A percentile compares a stretch with the other conserved stretches of the same genome.
phyloP scores from a whole-genome alignment of 108 stramenopile species.

The Nannochloropsis oceanica region DNA sequence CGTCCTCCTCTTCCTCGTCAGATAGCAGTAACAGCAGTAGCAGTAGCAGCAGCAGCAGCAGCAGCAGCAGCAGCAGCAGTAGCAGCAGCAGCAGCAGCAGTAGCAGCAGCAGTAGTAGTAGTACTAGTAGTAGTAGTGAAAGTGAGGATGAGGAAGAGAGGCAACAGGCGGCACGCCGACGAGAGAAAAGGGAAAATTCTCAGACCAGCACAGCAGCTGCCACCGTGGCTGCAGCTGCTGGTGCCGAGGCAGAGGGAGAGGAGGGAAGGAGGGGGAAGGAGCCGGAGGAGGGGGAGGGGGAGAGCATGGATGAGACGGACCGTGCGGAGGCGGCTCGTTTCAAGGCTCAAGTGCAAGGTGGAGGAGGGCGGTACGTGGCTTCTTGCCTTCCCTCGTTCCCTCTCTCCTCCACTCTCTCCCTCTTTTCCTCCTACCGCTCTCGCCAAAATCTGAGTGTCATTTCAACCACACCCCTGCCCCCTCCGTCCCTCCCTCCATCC shows the following conservation, averaged over 20 bases:
- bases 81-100: too few relatives aligned
- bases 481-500: background rate
- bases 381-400: background rate
- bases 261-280: background rate
- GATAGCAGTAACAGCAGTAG: too few relatives aligned
- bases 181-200: background rate
- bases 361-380: background rate
- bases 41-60: too few relatives aligned
- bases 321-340: conserved; percentile 20
- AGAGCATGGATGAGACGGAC: background rate
- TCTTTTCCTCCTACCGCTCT: background rate
- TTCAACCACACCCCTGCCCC: background rate
- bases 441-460: too few relatives aligned
- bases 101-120: too few relatives aligned
- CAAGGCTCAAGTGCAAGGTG: conserved; percentile 23
- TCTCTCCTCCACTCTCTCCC: too few relatives aligned
- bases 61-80: too few relatives aligned
- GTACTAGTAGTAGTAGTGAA: too few relatives aligned
- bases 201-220: background rate
- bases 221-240: background rate
- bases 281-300: background rate
- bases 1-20: background rate
- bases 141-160: too few relatives aligned
- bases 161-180: background rate
- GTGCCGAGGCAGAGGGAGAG: background rate